Evolutionary conservation across 139 green algal genomes (phyloP), one percentile per base, ranked within the genome.

Genomic region (Picochlorum sp.): DNA sequence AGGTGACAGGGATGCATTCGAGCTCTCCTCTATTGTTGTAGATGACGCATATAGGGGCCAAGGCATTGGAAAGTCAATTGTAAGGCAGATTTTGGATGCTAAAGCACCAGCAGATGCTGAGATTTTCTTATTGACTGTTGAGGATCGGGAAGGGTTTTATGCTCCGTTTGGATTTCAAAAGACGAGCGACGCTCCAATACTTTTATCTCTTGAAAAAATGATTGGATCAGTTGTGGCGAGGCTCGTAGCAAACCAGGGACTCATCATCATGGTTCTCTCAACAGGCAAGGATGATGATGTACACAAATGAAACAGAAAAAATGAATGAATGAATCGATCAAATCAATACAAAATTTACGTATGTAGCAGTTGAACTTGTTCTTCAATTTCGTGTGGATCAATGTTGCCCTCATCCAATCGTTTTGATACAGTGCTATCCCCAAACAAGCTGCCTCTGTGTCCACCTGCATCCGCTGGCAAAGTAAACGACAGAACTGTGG

Each of bases 401-500:
- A 20, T 54, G 6, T 18, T 20, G 18, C 16, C n/a, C 13, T 54
- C n/a, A 15, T 54, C 18, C 2, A 21, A 9, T 54, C 47, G 8
- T 54, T 21, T 20, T 54, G 47, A 9, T 20, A 54, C 15, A 9
- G 47, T 54, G 18, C n/a, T 54, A 1, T 54, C n/a, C 8, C 47
- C 26, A 59, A 59, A 59, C 23, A 34, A 15, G 13, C 4, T n/a
- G 0, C 51, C 51, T 4, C n/a, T 14, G 51, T 59, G n/a, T 30
- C 51, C 51, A 37, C 51, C 51, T 20, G 56, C 61, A 66, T 18
- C 34, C 4, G 1, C 14, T 8, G 34, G 32, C n/a, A 66, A 1
- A 0, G 26, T 23, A 14, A 6, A 52, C 0, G 77, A 65, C n/a
- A 82, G 44, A 1, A 24, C 69, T 0, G 78, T 28, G 1, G 64